phyloP scores from a whole-genome alignment of 768 basidiomycete species.

The Lyophyllum decastes region DNA sequence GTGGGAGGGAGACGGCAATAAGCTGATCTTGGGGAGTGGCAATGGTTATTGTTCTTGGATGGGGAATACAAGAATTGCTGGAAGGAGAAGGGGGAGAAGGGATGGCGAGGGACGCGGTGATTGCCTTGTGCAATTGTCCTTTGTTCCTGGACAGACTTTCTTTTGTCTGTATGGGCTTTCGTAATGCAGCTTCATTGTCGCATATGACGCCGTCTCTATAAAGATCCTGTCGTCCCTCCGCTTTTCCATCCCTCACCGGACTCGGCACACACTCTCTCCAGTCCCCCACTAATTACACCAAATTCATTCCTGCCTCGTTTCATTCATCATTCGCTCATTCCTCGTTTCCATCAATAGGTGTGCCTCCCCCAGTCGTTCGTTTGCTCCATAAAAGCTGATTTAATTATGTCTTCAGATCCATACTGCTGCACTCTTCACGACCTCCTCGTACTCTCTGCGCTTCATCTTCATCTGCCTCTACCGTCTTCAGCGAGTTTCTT shows the following conservation, averaged over 20 bases:
- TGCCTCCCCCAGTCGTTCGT: background rate
- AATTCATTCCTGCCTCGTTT: too few species aligned
- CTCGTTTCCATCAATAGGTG: slow-evolving; percentile 1
- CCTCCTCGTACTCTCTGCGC: slow-evolving; percentile 18
- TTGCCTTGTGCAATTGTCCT: slow-evolving; percentile 19
- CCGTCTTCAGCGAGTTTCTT: slow-evolving; percentile 32
- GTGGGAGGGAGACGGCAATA: background rate
- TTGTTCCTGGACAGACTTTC: slow-evolving; percentile 15
- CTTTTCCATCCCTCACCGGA: slow-evolving; percentile 20
- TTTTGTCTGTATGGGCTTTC: slow-evolving; percentile 16
- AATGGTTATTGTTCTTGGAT: slow-evolving; percentile 2
- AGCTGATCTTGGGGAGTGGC: background rate
- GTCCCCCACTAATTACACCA: slow-evolving; percentile 13
- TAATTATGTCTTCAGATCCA: slow-evolving; percentile 3
- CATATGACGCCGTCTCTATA: slow-evolving; percentile 14
- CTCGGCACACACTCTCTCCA: slow-evolving; percentile 29
- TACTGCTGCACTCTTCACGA: slow-evolving; percentile 11
- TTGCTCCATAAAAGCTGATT: slow-evolving; percentile 1
- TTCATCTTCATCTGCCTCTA: background rate
- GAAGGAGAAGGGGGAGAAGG: slow-evolving; percentile 1
- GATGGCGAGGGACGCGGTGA: slow-evolving; percentile 5
- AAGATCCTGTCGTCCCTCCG: background rate
- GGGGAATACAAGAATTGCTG: slow-evolving; percentile 5
- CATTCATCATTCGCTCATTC: background rate
- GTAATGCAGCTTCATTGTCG: slow-evolving; percentile 11